Conservation (phyloP, 352 stramenopile species). For the Phytopythium kandeliae region DNA sequence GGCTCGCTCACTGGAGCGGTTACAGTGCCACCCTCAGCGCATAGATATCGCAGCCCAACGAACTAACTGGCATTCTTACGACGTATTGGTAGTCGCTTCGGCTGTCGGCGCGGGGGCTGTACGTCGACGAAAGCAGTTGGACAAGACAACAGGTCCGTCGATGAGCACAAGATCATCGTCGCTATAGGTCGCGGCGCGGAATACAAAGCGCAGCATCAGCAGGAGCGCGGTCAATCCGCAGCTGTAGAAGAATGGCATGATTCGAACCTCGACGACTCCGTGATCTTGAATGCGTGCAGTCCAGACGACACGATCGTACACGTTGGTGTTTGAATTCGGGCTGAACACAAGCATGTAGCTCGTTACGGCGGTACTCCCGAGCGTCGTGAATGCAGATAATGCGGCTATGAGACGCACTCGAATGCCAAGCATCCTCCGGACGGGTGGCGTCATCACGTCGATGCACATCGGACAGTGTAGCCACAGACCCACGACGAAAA, state of each 20-base stretch:
- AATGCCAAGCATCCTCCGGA: neutral
- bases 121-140: slow-evolving; percentile 6
- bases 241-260: slow-evolving; percentile 21
- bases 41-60: neutral
- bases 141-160: slow-evolving; percentile 18
- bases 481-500: slow-evolving; percentile 14
- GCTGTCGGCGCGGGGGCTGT: too few relatives aligned
- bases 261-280: slow-evolving; percentile 6
- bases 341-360: slow-evolving; percentile 11
- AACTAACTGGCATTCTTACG: neutral
- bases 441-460: slow-evolving; percentile 9
- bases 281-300: neutral
- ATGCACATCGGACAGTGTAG: slow-evolving; percentile 17
- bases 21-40: too few relatives aligned
- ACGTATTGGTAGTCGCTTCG: neutral
- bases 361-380: neutral
- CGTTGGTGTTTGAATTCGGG: slow-evolving; percentile 2
- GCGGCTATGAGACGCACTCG: neutral
- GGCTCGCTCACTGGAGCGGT: too few relatives aligned
- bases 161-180: slow-evolving; percentile 17
- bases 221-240: slow-evolving; percentile 10
- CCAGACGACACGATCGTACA: slow-evolving; percentile 16
- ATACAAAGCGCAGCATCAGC: slow-evolving; percentile 16
- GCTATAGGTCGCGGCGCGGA: slow-evolving; percentile 9
- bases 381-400: slow-evolving; percentile 5